A percentile compares a stretch with the other conserved stretches of the same genome.
These are phyloP conservation scores for Wickerhamomyces alni DNA, from an alignment of 805 yeast genomes.

Conservation along the genomic window DNA sequence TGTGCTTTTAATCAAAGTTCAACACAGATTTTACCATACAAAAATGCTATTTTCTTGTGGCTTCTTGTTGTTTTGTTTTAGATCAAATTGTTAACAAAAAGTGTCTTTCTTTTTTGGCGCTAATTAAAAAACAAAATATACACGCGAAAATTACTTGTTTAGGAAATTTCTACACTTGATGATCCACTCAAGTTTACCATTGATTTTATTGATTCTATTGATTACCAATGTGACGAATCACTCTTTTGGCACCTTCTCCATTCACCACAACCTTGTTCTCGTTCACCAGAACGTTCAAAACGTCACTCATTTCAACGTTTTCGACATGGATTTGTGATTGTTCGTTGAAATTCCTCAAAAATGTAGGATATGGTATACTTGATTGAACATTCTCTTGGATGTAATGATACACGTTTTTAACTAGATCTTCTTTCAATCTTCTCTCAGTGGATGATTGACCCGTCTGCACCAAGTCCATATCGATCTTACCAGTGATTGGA, in stretches of 20 bases:
- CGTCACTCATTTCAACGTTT: conserved; percentile 62
- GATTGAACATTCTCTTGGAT: conserved; percentile 42
- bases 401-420: conserved; percentile 50
- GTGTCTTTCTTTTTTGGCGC: too few species aligned
- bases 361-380: conserved; percentile 50
- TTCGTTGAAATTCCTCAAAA: conserved; percentile 60
- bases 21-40: too few species aligned
- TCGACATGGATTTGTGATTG: conserved; percentile 61
- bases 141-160: too few species aligned
- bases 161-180: too few species aligned
- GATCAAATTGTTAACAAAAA: too few species aligned
- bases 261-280: conserved; percentile 64
- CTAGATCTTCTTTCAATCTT: conserved; percentile 65
- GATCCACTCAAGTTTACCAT: too few species aligned
- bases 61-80: too few species aligned
- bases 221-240: conserved; percentile 28
- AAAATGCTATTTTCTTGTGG: too few species aligned
- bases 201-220: background rate
- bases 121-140: too few species aligned
- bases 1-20: too few species aligned
- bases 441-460: conserved; percentile 90
- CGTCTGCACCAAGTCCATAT: conserved; percentile 95
- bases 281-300: conserved; percentile 57
- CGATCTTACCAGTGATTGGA: conserved; percentile 93
- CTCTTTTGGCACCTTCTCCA: conserved; percentile 70